Evolutionary conservation across 179 eudicot genomes (phyloP), one percentile per base, ranked within the genome.

Genomic region (Beta lomatogona): DNA sequence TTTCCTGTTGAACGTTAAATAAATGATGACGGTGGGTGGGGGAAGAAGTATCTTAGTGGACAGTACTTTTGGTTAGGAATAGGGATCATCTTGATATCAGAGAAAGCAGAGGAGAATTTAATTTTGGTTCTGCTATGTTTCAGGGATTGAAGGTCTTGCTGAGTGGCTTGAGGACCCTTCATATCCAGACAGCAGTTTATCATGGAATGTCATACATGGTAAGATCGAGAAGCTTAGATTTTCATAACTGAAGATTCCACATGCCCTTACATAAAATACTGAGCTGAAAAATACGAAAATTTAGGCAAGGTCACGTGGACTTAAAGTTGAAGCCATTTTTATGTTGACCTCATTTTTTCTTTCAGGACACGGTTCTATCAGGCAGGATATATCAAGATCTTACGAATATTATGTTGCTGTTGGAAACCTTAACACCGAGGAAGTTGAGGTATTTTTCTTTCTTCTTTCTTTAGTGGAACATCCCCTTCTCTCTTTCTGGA

Each of bases 161-260:
- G 87, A 91, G 82, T 94, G 97, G 98, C 90, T 92, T 44, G 91
- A 89, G 88, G 90, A 93, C 74, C 97, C 93, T 55, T 87, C 92
- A 69, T 93, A 91, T 91, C 91, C 96, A 45, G 88, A 88, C 82
- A 81, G 85, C 79, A 87, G 91, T 59, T 78, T 91, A 72, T 89
- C 90, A 72, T 93, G 97, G 95, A 88, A 91, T 84, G 54, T 88
- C 31, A 89, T 94, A 82, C 77, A 84, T 76, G 98, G 98, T 94
- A 87, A 85, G 82, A 67, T 52, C 36, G 50, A 80, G 55, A 44
- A 14, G n/a, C 59, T 22, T 13, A 22, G 21, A 16, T 28, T 63
- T 69, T 41, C 72, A 70, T 19, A n/a, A 25, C 28, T 25, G 28
- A 25, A 25, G 28, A 25, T 25, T 76, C 36, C 63, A 22, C 54